These are phyloP conservation scores for Blastobotrys chiropterorum DNA, from an alignment of 805 yeast species.

Conservation along the genomic window DNA sequence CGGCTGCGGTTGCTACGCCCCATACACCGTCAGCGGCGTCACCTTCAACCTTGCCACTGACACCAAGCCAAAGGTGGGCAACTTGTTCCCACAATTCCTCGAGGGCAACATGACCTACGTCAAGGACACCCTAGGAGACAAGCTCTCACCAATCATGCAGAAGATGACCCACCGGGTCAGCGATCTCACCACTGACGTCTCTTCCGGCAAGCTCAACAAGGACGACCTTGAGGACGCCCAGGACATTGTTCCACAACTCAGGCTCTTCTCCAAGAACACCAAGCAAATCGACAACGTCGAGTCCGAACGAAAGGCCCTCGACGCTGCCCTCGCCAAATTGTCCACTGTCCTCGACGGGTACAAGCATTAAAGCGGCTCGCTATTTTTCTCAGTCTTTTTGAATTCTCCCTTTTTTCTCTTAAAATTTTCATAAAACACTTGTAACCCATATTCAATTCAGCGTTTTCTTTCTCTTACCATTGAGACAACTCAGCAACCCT, in stretches of 20 bases:
- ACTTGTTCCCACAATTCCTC: constrained; percentile 1
- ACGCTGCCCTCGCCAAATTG: background rate
- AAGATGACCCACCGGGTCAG: background rate
- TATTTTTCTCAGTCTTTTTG: background rate
- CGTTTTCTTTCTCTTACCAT: no score
- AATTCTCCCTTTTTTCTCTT: background rate
- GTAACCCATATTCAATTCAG: no score
- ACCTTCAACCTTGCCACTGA: background rate
- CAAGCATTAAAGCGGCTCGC: background rate
- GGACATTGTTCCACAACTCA: background rate
- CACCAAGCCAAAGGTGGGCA: background rate
- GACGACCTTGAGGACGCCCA: background rate
- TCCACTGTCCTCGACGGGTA: background rate
- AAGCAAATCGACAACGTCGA: background rate
- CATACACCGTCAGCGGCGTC: background rate
- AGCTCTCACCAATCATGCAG: background rate
- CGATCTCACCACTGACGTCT: background rate
- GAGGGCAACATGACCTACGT: background rate
- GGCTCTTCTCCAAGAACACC: background rate
- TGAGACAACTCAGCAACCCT: no score
- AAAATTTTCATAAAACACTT: no score
- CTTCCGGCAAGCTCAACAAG: background rate
- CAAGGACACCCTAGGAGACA: background rate
- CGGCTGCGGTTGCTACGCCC: background rate
- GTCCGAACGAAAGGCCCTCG: background rate